Percentiles rank a stretch among this genome's conserved stretches.
phyloP scores from a whole-genome alignment of 148 eudicot species.

The Nyssa sinensis region DNA sequence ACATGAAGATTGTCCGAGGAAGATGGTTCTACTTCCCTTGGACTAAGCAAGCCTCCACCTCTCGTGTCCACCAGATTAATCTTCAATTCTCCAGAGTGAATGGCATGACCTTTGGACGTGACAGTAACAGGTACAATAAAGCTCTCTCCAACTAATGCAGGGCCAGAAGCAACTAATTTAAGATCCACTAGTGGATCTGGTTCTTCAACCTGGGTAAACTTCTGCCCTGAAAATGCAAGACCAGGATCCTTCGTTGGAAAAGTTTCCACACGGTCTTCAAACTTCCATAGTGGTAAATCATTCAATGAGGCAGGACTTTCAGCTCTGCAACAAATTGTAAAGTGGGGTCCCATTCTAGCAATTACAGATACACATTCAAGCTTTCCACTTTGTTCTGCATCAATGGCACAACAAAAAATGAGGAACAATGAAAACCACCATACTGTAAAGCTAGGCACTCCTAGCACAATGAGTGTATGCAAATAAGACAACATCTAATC shows the following conservation, averaged over 20 bases:
- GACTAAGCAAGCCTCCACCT: slow-evolving; percentile 97
- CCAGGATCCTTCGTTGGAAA: slow-evolving; percentile 87
- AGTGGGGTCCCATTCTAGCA: slow-evolving; percentile 69
- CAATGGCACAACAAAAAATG: slow-evolving; percentile 1
- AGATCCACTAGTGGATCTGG: slow-evolving; percentile 90
- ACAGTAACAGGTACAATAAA: slow-evolving; percentile 77
- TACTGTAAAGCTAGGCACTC: neutral
- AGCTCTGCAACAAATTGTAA: slow-evolving; percentile 83
- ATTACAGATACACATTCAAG: slow-evolving; percentile 83
- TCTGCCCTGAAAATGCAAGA: slow-evolving; percentile 82
- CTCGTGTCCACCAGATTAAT: slow-evolving; percentile 89
- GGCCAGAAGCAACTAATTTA: slow-evolving; percentile 58
- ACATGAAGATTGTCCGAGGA: slow-evolving; percentile 77
- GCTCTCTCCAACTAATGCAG: slow-evolving; percentile 90
- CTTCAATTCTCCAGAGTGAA: slow-evolving; percentile 84
- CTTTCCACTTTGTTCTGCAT: slow-evolving; percentile 93
- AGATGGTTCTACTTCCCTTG: slow-evolving; percentile 66
- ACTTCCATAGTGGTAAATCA: slow-evolving; percentile 91
- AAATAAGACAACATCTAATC: neutral
- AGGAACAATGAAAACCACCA: neutral
- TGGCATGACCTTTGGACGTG: slow-evolving; percentile 72
- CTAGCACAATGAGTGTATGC: neutral
- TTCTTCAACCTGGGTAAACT: slow-evolving; percentile 88
- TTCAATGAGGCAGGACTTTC: slow-evolving; percentile 96
- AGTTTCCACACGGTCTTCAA: slow-evolving; percentile 74